Conservation (phyloP, 352 stramenopile species). For the Phytopythium aichiense region DNA sequence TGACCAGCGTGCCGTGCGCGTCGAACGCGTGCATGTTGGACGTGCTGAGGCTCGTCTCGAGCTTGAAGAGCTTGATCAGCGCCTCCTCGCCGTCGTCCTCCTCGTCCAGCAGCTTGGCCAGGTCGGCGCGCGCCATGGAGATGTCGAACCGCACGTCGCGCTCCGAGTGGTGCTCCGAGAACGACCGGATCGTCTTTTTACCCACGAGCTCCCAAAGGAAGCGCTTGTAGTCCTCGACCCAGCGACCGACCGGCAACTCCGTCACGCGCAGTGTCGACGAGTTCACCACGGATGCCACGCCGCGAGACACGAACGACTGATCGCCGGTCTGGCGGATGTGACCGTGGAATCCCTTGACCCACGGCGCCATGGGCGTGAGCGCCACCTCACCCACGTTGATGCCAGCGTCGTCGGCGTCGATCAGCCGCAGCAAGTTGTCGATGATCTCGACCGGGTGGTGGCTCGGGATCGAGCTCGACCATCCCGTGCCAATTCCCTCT, state of each 20-base stretch:
- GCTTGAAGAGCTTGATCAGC: slow-evolving; percentile 92
- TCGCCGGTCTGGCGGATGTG: slow-evolving; percentile 71
- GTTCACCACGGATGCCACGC: slow-evolving; percentile 72
- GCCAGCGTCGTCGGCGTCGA: slow-evolving; percentile 62
- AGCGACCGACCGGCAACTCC: slow-evolving; percentile 96
- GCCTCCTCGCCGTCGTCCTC: slow-evolving; percentile 29
- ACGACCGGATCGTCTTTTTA: slow-evolving; percentile 84
- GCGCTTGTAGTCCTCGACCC: slow-evolving; percentile 99
- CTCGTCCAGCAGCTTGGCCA: slow-evolving; percentile 67
- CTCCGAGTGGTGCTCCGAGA: slow-evolving; percentile 98
- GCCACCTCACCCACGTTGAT: slow-evolving; percentile 20
- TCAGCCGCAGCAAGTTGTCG: slow-evolving; percentile 86
- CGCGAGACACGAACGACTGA: slow-evolving; percentile 73
- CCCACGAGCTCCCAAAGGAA: slow-evolving; percentile 92
- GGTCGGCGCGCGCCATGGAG: slow-evolving; percentile 63
- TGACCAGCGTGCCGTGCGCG: slow-evolving; percentile 84
- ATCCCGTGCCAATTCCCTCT: slow-evolving; percentile 99
- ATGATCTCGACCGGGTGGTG: slow-evolving; percentile 97
- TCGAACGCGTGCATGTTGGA: slow-evolving; percentile 99
- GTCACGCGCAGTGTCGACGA: slow-evolving; percentile 94
- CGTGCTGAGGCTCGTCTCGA: slow-evolving; percentile 91
- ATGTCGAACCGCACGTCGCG: slow-evolving; percentile 82
- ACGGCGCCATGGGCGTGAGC: slow-evolving; percentile 87
- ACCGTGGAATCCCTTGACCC: slow-evolving; percentile 95
- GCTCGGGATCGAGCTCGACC: slow-evolving; percentile 94